phyloP scores from a whole-genome alignment of 371 early-diverging fungal species.

The Rhizopus sp. region DNA sequence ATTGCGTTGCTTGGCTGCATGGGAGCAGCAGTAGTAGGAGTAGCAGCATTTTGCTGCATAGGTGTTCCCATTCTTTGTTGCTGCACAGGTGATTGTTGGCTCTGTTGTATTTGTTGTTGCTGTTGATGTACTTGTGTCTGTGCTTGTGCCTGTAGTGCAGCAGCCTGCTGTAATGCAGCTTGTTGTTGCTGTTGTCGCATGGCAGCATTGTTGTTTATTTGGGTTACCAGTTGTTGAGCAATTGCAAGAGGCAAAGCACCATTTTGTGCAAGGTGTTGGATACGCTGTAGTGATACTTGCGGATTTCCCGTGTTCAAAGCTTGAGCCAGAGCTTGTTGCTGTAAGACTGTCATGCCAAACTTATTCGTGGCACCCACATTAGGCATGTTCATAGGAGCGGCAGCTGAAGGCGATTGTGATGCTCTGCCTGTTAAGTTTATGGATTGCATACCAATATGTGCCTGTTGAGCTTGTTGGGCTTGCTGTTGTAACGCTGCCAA shows the following conservation, averaged over 20 bases:
- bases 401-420: slow-evolving; percentile 26
- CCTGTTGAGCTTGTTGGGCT: slow-evolving; percentile 14
- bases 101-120: slow-evolving; percentile 16
- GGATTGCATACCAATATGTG: slow-evolving; percentile 20
- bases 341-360: slow-evolving; percentile 12
- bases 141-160: slow-evolving; percentile 11
- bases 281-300: slow-evolving; percentile 35
- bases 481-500: slow-evolving; percentile 29
- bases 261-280: slow-evolving; percentile 33
- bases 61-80: slow-evolving; percentile 8
- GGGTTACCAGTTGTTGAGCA: slow-evolving; percentile 39
- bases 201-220: slow-evolving; percentile 22
- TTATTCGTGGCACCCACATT: slow-evolving; percentile 8
- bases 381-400: slow-evolving; percentile 18
- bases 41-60: slow-evolving; percentile 7
- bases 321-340: slow-evolving; percentile 29
- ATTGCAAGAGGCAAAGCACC: slow-evolving; percentile 30
- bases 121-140: slow-evolving; percentile 16
- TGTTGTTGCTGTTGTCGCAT: slow-evolving; percentile 29
- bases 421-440: slow-evolving; percentile 13
- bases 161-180: slow-evolving; percentile 18
- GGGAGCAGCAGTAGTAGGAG: too few relatives aligned
- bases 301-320: slow-evolving; percentile 18
- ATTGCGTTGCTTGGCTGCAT: slow-evolving; percentile 6
- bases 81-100: slow-evolving; percentile 23